Conservation (phyloP, 2,329 filamentous ascomycete genomes). For the Penicillium crustosum region DNA sequence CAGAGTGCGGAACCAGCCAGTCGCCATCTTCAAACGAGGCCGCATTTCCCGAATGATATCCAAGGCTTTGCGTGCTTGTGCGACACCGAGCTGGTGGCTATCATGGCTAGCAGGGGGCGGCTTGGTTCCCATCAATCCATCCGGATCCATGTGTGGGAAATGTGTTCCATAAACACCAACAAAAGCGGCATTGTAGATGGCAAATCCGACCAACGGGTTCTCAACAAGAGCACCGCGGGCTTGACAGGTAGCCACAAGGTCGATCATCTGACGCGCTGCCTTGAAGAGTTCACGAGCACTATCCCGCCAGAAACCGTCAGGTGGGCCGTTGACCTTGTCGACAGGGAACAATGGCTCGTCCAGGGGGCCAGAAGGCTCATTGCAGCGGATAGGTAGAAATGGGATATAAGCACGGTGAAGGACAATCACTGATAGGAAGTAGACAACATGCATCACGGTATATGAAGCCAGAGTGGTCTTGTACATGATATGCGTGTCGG, state of each 20-base stretch:
- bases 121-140: constrained; percentile 47
- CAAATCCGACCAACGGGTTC: constrained; percentile 57
- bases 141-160: constrained; percentile 57
- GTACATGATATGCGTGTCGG: constrained; percentile 54
- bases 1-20: constrained; percentile 46
- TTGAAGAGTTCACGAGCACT: constrained; percentile 52
- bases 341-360: constrained; percentile 51
- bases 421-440: constrained; percentile 55
- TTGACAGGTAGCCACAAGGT: constrained; percentile 53
- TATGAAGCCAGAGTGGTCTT: constrained; percentile 54
- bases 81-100: constrained; percentile 31
- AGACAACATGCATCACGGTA: constrained; percentile 55
- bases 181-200: constrained; percentile 55
- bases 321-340: constrained; percentile 42
- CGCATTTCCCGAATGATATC: constrained; percentile 45
- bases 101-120: constrained; percentile 26
- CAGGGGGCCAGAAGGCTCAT: constrained; percentile 53
- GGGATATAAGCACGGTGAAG: constrained; percentile 58
- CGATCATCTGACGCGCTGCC: constrained; percentile 54
- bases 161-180: constrained; percentile 54
- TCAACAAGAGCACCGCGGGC: constrained; percentile 53
- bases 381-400: constrained; percentile 52
- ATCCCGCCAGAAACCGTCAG: constrained; percentile 55
- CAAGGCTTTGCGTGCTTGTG: constrained; percentile 39
- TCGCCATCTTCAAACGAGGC: constrained; percentile 41